Evolutionary conservation across 176 grass and related monocot species (phyloP).

Genomic region (Oryza coarctata): DNA sequence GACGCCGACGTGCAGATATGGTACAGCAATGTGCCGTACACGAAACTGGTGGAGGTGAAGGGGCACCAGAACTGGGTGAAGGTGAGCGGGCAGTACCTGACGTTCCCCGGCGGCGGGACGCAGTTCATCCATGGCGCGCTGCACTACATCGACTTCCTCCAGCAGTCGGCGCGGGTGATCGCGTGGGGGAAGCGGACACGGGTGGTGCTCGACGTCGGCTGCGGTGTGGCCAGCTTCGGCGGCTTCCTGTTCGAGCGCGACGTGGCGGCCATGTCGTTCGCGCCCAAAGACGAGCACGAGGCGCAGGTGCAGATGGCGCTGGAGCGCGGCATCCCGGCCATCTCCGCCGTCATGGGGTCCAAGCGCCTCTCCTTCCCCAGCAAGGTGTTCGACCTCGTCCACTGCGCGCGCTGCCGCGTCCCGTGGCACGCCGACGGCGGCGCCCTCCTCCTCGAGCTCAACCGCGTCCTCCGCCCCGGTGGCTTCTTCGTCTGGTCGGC

Average conservation of each 20-base stretch:
- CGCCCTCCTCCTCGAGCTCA: constrained; percentile 80
- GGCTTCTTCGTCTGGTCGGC: constrained; percentile 96
- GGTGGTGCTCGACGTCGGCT: constrained; percentile 89
- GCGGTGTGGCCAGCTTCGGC: constrained; percentile 95
- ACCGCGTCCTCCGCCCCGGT: constrained; percentile 85
- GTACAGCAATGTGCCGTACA: constrained; percentile 89
- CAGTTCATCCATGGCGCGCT: constrained; percentile 98
- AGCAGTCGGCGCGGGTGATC: constrained; percentile 70
- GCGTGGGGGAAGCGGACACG: constrained; percentile 77
- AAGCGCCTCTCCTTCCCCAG: constrained; percentile 82
- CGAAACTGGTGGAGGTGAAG: constrained; percentile 94
- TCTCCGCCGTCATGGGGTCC: constrained; percentile 95
- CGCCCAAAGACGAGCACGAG: constrained; percentile 97
- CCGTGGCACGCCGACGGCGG: constrained; percentile 89
- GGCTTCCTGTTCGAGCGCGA: constrained; percentile 89
- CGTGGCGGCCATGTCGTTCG: constrained; percentile 83
- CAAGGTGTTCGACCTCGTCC: constrained; percentile 81
- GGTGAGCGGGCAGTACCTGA: constrained; percentile 80
- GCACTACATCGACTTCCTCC: constrained; percentile 98
- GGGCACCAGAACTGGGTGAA: constrained; percentile 99
- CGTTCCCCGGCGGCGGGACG: constrained; percentile 93
- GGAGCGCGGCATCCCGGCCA: constrained; percentile 86
- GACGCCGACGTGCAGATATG: constrained; percentile 54
- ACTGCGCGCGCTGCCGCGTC: constrained; percentile 92
- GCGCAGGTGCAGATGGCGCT: constrained; percentile 93